phyloP scores from a whole-genome alignment of 257 asterid genomes.

The Nemophila menziesii region DNA sequence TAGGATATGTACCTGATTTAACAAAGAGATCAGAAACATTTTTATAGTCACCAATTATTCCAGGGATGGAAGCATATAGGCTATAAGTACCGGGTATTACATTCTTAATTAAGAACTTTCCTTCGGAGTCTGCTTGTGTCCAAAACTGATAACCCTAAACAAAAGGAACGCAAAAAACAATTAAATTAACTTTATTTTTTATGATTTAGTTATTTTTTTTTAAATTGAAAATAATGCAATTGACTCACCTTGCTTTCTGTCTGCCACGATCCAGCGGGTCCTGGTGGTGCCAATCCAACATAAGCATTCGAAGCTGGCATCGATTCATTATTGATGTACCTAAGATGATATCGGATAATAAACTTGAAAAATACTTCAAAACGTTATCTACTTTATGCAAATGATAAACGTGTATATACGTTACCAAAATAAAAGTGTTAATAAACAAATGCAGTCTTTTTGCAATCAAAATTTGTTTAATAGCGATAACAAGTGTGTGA shows the following conservation, averaged over 20 bases:
- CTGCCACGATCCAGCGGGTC: conserved; percentile 70
- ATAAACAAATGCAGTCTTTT: too few species aligned
- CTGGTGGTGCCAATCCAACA: conserved; percentile 67
- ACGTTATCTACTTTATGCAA: too few species aligned
- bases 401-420: too few species aligned
- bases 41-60: conserved; percentile 51
- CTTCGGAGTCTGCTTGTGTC: conserved; percentile 34
- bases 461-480: too few species aligned
- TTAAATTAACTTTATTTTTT: too few species aligned
- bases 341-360: too few species aligned
- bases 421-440: too few species aligned
- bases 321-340: neutral
- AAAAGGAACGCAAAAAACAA: neutral
- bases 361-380: too few species aligned
- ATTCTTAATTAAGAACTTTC: conserved; percentile 26
- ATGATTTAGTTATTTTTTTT: neutral
- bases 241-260: conserved; percentile 34
- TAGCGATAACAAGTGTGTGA: too few species aligned
- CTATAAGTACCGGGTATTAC: conserved; percentile 32
- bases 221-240: too few species aligned
- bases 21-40: conserved; percentile 13
- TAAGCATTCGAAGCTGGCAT: conserved; percentile 18
- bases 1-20: conserved; percentile 21
- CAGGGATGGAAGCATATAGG: conserved; percentile 57
- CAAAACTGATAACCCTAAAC: conserved; percentile 71